A percentile compares a stretch with the other conserved stretches of the same genome.
phyloP scores from a whole-genome alignment of 2,329 filamentous ascomycete species.

The Beauveria pseudobassiana region DNA sequence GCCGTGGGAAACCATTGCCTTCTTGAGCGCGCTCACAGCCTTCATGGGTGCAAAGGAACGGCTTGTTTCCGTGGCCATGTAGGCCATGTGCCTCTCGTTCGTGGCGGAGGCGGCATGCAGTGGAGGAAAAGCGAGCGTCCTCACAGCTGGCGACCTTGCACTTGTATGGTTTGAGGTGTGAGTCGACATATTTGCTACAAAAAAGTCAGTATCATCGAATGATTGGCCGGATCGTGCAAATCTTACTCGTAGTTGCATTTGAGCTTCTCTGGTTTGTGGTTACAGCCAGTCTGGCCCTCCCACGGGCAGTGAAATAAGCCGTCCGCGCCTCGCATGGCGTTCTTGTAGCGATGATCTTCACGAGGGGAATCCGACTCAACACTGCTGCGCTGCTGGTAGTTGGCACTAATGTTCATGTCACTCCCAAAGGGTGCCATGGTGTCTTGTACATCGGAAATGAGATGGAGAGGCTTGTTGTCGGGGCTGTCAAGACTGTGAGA shows the following conservation, averaged over 20 bases:
- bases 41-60: slow-evolving; percentile 79
- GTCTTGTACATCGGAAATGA: slow-evolving; percentile 1
- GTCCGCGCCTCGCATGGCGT: slow-evolving; percentile 55
- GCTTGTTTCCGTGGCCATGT: slow-evolving; percentile 90
- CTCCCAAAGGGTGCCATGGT: background rate
- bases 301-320: slow-evolving; percentile 92
- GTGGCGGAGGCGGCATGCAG: slow-evolving; percentile 87
- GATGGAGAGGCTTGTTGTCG: background rate
- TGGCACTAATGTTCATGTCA: background rate
- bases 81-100: slow-evolving; percentile 94
- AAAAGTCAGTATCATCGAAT: slow-evolving; percentile 17
- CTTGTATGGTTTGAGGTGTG: slow-evolving; percentile 90
- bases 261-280: slow-evolving; percentile 87
- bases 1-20: slow-evolving; percentile 85
- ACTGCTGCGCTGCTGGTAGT: slow-evolving; percentile 10
- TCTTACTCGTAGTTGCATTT: slow-evolving; percentile 99
- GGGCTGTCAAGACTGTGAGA: slow-evolving; percentile 5
- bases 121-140: slow-evolving; percentile 86
- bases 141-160: slow-evolving; percentile 83
- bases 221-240: background rate
- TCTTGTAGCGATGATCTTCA: slow-evolving; percentile 54
- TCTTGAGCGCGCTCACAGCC: slow-evolving; percentile 77
- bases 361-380: slow-evolving; percentile 15
- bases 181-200: slow-evolving; percentile 88
- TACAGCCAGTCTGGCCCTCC: slow-evolving; percentile 64